Conservation (phyloP, 208 protist species). For the Crithidia bombi region DNA sequence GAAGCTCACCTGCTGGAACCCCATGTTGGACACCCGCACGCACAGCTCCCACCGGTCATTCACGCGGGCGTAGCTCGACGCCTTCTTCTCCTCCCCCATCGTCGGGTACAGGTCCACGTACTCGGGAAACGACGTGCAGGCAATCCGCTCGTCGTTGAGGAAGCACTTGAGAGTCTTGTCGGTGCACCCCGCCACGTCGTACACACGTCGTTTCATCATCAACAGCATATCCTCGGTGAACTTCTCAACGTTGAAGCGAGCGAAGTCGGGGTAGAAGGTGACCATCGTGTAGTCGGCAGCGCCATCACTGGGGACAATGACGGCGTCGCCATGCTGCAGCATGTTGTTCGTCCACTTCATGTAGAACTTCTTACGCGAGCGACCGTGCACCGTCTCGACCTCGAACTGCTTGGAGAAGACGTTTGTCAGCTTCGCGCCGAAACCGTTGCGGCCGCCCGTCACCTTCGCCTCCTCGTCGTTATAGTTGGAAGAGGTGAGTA, state of each 20-base stretch:
- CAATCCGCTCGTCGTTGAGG: slow-evolving; percentile 95
- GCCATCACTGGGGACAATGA: slow-evolving; percentile 77
- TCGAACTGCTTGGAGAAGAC: slow-evolving; percentile 98
- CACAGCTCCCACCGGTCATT: slow-evolving; percentile 98
- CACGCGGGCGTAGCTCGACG: slow-evolving; percentile 77
- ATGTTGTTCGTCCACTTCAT: slow-evolving; percentile 99
- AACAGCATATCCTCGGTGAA: slow-evolving; percentile 97
- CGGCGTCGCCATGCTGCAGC: slow-evolving; percentile 90
- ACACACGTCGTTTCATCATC: slow-evolving; percentile 97
- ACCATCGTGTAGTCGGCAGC: slow-evolving; percentile 98
- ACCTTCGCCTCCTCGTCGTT: slow-evolving; percentile 98
- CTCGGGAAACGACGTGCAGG: slow-evolving; percentile 96
- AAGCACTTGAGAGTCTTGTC: slow-evolving; percentile 94
- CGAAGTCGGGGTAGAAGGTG: slow-evolving; percentile 99
- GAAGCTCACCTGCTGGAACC: slow-evolving; percentile 99
- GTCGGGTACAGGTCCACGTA: slow-evolving; percentile 98
- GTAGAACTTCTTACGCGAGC: slow-evolving; percentile 92
- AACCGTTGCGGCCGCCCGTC: slow-evolving; percentile 96
- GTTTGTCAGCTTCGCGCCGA: slow-evolving; percentile 99
- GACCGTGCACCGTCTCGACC: slow-evolving; percentile 97
- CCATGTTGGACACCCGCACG: slow-evolving; percentile 93
- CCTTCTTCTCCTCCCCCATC: slow-evolving; percentile 84
- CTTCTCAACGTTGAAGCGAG: slow-evolving; percentile 94
- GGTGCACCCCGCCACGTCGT: slow-evolving; percentile 98
- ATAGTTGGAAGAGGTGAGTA: slow-evolving; percentile 99